These are phyloP conservation scores for Apostasia shenzhenica DNA, from an alignment of 106 monocot genomes.

Conservation along the genomic window DNA sequence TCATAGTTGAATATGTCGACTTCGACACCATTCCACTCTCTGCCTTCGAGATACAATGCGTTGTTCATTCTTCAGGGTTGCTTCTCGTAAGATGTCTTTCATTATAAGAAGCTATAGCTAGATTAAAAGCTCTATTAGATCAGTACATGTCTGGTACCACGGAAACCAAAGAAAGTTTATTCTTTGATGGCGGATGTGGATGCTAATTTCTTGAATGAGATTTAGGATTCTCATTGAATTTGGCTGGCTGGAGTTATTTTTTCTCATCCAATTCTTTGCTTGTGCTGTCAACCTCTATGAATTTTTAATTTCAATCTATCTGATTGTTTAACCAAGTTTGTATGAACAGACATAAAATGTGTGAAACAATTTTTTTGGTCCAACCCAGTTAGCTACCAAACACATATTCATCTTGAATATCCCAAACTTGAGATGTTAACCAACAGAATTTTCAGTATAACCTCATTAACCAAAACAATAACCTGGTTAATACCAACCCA, in stretches of 20 bases:
- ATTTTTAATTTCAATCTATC: too few relatives aligned
- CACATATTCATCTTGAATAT: too few relatives aligned
- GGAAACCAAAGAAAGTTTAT: constrained; percentile 15
- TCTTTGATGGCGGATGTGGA: constrained; percentile 79
- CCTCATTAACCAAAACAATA: too few relatives aligned
- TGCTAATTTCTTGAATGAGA: constrained; percentile 46
- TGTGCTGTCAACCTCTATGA: too few relatives aligned
- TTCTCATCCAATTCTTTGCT: too few relatives aligned
- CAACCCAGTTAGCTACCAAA: too few relatives aligned
- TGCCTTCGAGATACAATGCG: constrained; percentile 58
- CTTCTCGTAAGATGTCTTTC: constrained; percentile 82
- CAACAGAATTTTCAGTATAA: too few relatives aligned
- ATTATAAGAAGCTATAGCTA: constrained; percentile 37
- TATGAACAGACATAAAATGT: too few relatives aligned
- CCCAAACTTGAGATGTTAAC: too few relatives aligned
- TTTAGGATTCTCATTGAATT: constrained; percentile 20
- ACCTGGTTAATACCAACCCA: background rate
- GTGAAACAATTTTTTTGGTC: too few relatives aligned
- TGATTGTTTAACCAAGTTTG: too few relatives aligned
- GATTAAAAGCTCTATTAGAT: constrained; percentile 45
- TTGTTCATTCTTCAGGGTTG: constrained; percentile 89
- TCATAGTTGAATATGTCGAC: constrained; percentile 27
- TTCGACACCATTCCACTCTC: constrained; percentile 21
- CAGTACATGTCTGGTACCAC: constrained; percentile 40
- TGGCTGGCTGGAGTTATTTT: too few relatives aligned